Evolutionary conservation across 2,329 filamentous ascomycete species (phyloP).

Genomic region (Scytalidium sp.): DNA sequence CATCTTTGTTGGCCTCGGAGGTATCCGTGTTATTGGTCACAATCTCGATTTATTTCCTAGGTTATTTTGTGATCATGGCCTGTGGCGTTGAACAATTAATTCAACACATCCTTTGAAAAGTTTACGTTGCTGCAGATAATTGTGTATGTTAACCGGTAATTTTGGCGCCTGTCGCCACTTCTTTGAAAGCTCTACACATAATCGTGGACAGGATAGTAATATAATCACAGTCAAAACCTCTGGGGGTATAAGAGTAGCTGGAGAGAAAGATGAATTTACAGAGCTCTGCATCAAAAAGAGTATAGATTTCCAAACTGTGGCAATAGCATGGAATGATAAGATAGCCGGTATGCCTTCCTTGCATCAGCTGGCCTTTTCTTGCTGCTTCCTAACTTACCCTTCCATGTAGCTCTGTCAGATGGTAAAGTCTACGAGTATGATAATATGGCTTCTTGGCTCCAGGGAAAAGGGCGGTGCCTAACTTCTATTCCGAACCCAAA

Average conservation of each 20-base stretch:
- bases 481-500: not conserved
- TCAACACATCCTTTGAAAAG: too few relatives aligned
- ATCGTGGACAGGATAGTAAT: conserved; percentile 1
- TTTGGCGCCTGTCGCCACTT: too few relatives aligned
- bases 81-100: too few relatives aligned
- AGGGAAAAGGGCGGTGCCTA: not conserved
- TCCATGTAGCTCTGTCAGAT: not conserved
- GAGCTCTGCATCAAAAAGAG: conserved; percentile 16
- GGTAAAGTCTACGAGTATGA: not conserved
- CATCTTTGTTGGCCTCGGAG: too few relatives aligned
- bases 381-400: not conserved
- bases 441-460: not conserved
- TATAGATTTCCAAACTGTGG: conserved; percentile 22
- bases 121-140: too few relatives aligned
- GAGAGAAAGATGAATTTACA: conserved; percentile 22
- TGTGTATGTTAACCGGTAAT: too few relatives aligned
- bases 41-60: too few relatives aligned
- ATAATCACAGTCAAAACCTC: conserved; percentile 13
- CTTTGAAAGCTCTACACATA: too few relatives aligned
- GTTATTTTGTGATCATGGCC: too few relatives aligned
- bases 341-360: not conserved
- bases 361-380: too few relatives aligned
- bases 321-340: conserved; percentile 31
- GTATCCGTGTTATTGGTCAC: too few relatives aligned
- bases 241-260: conserved; percentile 24